Percentiles rank a stretch among this genome's conserved stretches.
Conservation (phyloP, 441 rosid species). For the Adansonia rubrostipa region DNA sequence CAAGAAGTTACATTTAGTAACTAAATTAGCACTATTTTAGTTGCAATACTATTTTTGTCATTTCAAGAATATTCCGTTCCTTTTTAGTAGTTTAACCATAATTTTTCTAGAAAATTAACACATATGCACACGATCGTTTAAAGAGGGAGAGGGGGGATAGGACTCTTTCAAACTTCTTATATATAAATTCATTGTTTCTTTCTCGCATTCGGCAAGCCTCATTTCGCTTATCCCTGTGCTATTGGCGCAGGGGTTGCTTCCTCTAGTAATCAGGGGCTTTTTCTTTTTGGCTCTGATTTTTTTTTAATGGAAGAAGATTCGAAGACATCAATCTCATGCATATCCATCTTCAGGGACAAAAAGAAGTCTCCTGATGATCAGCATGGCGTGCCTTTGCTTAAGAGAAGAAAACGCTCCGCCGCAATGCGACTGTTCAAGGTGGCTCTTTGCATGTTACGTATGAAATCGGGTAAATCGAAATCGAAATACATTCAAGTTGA, state of each 20-base stretch:
- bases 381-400: conserved; percentile 1
- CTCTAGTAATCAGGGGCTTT: not conserved
- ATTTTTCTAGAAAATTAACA: not conserved
- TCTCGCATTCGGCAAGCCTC: not conserved
- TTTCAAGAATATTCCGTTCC: conserved; percentile 2
- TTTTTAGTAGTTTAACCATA: not conserved
- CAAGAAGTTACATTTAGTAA: not conserved
- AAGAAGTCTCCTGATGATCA: conserved; percentile 11
- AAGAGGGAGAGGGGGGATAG: not conserved
- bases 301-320: conserved; percentile 25
- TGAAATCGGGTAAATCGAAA: conserved; percentile 38
- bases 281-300: not conserved
- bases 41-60: not conserved
- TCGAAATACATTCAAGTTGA: conserved; percentile 33
- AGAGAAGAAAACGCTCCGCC: conserved; percentile 43
- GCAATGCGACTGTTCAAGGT: conserved; percentile 40
- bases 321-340: not conserved
- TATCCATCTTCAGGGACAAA: conserved; percentile 29
- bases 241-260: conserved; percentile 24
- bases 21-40: not conserved
- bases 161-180: not conserved
- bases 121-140: not conserved
- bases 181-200: not conserved
- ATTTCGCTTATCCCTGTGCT: conserved; percentile 19
- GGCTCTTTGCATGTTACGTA: conserved; percentile 48